Evolutionary conservation across 2,329 filamentous ascomycete genomes (phyloP).

Genomic region (Hymenoscyphus scutula): DNA sequence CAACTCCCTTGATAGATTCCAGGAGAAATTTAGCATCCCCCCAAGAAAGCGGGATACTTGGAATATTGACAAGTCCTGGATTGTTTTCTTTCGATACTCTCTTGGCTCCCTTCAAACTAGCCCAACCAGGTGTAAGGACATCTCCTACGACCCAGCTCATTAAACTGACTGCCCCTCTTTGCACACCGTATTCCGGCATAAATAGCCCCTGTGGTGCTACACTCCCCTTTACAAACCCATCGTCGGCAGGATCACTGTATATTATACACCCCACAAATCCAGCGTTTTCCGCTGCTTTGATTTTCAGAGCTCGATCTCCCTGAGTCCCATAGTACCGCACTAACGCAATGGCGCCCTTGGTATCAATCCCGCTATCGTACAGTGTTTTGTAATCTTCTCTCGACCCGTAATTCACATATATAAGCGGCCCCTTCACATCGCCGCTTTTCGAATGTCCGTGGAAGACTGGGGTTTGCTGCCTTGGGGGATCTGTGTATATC

Average conservation of each 20-base stretch:
- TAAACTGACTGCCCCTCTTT: slow-evolving; percentile 76
- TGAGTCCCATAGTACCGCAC: slow-evolving; percentile 78
- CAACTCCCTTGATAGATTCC: slow-evolving; percentile 71
- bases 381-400: slow-evolving; percentile 77
- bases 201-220: slow-evolving; percentile 74
- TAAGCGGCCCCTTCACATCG: slow-evolving; percentile 78
- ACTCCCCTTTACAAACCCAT: slow-evolving; percentile 73
- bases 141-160: slow-evolving; percentile 85
- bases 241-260: slow-evolving; percentile 85
- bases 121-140: slow-evolving; percentile 85
- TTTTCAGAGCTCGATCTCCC: slow-evolving; percentile 71
- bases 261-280: slow-evolving; percentile 87
- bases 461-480: slow-evolving; percentile 73
- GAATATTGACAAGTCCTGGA: slow-evolving; percentile 74
- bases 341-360: slow-evolving; percentile 78
- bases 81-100: slow-evolving; percentile 69
- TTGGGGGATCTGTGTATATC: slow-evolving; percentile 59
- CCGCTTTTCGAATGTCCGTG: slow-evolving; percentile 87
- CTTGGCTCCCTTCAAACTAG: slow-evolving; percentile 63
- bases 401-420: slow-evolving; percentile 92
- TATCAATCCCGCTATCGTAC: slow-evolving; percentile 66
- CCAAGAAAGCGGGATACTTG: slow-evolving; percentile 87
- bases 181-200: slow-evolving; percentile 79
- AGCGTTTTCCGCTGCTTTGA: slow-evolving; percentile 84
- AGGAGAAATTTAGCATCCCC: slow-evolving; percentile 80